Percentiles rank a stretch among this genome's conserved stretches.
These are phyloP conservation scores for Purpureocillium lavendulum DNA, from an alignment of 2,329 filamentous ascomycete genomes.

Conservation along the genomic window DNA sequence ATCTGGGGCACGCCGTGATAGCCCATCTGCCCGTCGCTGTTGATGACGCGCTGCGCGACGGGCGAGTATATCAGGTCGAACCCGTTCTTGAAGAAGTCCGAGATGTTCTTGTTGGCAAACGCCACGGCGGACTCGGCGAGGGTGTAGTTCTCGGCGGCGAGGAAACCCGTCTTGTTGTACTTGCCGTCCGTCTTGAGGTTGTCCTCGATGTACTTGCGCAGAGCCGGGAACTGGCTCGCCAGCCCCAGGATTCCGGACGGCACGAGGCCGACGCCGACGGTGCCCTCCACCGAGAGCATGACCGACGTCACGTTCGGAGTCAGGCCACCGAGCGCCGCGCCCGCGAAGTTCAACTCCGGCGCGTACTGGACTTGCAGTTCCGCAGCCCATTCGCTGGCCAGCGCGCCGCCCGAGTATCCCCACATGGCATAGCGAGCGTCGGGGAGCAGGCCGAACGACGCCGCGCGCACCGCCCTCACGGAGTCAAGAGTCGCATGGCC, in stretches of 20 bases:
- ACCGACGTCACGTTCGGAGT: slow-evolving; percentile 9
- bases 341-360: slow-evolving; percentile 14
- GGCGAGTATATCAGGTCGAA: slow-evolving; percentile 18
- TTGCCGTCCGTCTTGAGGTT: slow-evolving; percentile 9
- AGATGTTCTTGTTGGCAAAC: background rate
- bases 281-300: slow-evolving; percentile 8
- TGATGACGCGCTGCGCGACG: slow-evolving; percentile 13
- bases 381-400: slow-evolving; percentile 2
- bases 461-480: slow-evolving; percentile 27
- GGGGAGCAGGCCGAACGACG: slow-evolving; percentile 14
- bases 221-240: slow-evolving; percentile 9
- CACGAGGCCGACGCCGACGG: slow-evolving; percentile 11
- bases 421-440: slow-evolving; percentile 32
- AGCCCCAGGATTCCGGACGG: slow-evolving; percentile 13
- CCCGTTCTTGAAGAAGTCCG: background rate
- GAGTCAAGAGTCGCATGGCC: slow-evolving; percentile 34
- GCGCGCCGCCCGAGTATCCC: slow-evolving; percentile 21
- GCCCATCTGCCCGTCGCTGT: slow-evolving; percentile 7
- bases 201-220: slow-evolving; percentile 6
- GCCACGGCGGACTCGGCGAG: background rate
- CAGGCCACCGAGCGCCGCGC: slow-evolving; percentile 14
- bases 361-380: slow-evolving; percentile 11
- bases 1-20: slow-evolving; percentile 29
- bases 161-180: background rate
- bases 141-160: background rate